phyloP scores from a whole-genome alignment of 1,139 yeast genomes.

The Lodderomyces oxycetoniae region DNA sequence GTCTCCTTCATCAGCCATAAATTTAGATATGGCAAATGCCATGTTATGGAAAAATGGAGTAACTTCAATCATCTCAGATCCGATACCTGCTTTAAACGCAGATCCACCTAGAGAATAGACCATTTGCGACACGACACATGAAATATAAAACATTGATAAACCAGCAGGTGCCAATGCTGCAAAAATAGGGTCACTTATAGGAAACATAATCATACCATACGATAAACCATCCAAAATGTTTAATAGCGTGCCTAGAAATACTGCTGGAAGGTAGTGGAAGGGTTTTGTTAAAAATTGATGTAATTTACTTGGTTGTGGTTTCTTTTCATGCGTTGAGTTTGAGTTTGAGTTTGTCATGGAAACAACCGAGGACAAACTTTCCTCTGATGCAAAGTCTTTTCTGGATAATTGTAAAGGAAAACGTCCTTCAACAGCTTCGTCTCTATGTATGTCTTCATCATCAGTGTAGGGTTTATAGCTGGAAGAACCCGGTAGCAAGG shows the following conservation, averaged over 20 bases:
- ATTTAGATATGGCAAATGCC: constrained; percentile 66
- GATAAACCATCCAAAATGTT: constrained; percentile 91
- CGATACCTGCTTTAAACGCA: constrained; percentile 82
- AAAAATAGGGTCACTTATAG: constrained; percentile 76
- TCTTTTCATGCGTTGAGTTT: constrained; percentile 3
- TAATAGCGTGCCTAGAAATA: constrained; percentile 73
- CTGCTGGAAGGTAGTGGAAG: constrained; percentile 62
- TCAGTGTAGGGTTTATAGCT: constrained; percentile 1
- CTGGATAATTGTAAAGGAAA: too few relatives aligned
- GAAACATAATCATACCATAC: constrained; percentile 96
- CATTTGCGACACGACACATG: constrained; percentile 82
- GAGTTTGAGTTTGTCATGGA: too few relatives aligned
- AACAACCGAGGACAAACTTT: neutral
- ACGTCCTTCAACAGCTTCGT: neutral
- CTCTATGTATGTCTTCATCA: neutral
- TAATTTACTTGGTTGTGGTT: constrained; percentile 13
- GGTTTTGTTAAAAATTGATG: constrained; percentile 32
- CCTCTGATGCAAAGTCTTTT: too few relatives aligned
- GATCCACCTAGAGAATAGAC: constrained; percentile 89
- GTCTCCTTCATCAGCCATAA: constrained; percentile 46
- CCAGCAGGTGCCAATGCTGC: constrained; percentile 82
- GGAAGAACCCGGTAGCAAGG: constrained; percentile 7
- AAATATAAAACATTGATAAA: constrained; percentile 86
- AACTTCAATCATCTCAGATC: constrained; percentile 97
- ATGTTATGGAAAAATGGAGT: constrained; percentile 96